Conservation (phyloP, 2,329 filamentous ascomycete genomes). For the Ascochyta pisi region DNA sequence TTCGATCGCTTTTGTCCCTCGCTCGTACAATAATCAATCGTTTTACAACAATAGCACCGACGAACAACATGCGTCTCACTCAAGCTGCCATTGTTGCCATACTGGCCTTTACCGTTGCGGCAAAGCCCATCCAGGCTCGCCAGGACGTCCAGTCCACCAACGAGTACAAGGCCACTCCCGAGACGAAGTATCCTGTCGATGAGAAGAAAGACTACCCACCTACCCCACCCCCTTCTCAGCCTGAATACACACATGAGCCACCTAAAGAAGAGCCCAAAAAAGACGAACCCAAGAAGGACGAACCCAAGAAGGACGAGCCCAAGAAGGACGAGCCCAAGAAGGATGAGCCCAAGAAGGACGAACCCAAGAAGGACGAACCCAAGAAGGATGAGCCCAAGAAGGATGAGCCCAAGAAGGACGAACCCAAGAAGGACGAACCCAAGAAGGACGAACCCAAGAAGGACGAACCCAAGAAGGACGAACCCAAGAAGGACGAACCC, state of each 20-base stretch:
- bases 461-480: background rate
- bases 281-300: background rate
- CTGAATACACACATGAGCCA: background rate
- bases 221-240: background rate
- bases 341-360: too few relatives aligned
- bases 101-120: slow-evolving; percentile 20
- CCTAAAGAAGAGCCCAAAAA: too few relatives aligned
- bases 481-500: too few relatives aligned
- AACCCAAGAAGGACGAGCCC: too few relatives aligned
- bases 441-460: too few relatives aligned
- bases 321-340: background rate
- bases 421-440: too few relatives aligned
- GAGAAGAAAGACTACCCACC: background rate
- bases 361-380: background rate
- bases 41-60: background rate
- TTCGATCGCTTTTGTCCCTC: slow-evolving; percentile 5
- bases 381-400: too few relatives aligned
- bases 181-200: background rate
- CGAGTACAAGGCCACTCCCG: slow-evolving; percentile 14
- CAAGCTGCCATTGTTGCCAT: slow-evolving; percentile 24
- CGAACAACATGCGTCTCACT: slow-evolving; percentile 20
- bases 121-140: slow-evolving; percentile 21
- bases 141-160: slow-evolving; percentile 4
- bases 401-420: too few relatives aligned
- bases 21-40: slow-evolving; percentile 8